Base-by-base conservation (phyloP, 176 grass and related monocot genomes). In the Oryza punctata region DNA sequence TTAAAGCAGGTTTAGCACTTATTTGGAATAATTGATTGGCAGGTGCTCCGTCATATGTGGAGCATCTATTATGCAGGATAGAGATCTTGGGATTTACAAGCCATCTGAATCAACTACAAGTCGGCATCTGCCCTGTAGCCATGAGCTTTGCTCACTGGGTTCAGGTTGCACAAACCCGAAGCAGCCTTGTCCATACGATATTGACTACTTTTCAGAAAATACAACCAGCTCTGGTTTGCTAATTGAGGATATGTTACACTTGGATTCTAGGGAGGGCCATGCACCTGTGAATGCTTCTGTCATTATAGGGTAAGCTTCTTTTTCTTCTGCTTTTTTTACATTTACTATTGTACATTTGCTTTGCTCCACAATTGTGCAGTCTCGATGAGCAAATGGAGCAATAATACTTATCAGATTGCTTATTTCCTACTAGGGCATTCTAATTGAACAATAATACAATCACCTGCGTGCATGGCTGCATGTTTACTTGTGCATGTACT, bases 61-160 rank as follows among this genome's bases (percentile, higher is more conserved):
- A 91, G 89, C 89, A 98, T 96, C 89, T 91, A 99, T 99, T 96
- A 82, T 99, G 96, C 93, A 99, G 93, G 96, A 99, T 92, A 94
- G 91, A 91, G 93, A 99, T 85, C 89, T 99, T 4, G 86, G 87
- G 23, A 92, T 96, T 87, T 99, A 99, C 81, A 99, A 87, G 66
- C 96, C 93, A 29, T 70, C 91, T 70, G 86, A 96, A 80, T 99
- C 96, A 30, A 96, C 41, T 60, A 99, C 96, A 21, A 99, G 93
- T 80, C 86, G 88, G 24, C 93, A 99, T 87, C 81, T 96, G 21
- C 91, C 93, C 14, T 99, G 96, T 72, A 94, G 82, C 80, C 91
- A 99, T 25, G 87, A 99, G 71, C 87, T 99, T 49, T 99, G 96
- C 63, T 23, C 49, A 72, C 19, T 28, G n/a, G 74, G 85, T 74